Evolutionary conservation across 108 stramenopile species (phyloP), one percentile per base, ranked within the genome.

Genomic region (Cyclotella baltica): DNA sequence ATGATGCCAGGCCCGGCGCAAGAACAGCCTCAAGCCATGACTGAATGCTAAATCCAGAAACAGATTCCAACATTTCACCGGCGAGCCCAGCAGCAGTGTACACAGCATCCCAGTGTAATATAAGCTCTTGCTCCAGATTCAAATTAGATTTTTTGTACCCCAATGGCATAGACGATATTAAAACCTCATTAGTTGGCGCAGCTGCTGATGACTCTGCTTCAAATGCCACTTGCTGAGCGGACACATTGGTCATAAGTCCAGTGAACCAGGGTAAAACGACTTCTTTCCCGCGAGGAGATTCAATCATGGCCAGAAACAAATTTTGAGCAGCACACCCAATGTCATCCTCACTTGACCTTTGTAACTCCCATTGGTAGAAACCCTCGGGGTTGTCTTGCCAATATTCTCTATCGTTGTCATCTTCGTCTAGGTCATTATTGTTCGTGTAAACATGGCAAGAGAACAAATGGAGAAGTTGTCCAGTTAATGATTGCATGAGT

Each of bases 331-430:
- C 61, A 48, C 47, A 74, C 47, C 67, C 73, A 4, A 83, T 52
- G 73, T 79, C 73, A n/a, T 83, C 72, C 3, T 83, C 76, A 28
- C 70, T 59, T 9, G 76, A 77, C 18, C 66, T 52, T 57, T 62
- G 59, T 2, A 55, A 38, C 36, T 78, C 83, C 62, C 50, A 75
- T 30, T 75, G 72, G 37, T 72, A 79, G 22, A 72, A 83, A 36
- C 56, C 83, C 50, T 83, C 83, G 0, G 83, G 70, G 69, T 83
- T 71, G 46, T 70, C 83, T 27, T 75, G 47, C 77, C 83, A 83
- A 20, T 58, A 28, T 5, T 38, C 59, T 11, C 51, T 38, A 19
- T 51, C 48, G 22, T 75, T 55, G 35, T 66, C 67, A 64, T 62
- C 70, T 25, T 62, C 4, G 16, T 62, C 46, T 34, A 30, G 23